Percentiles rank a stretch among this genome's conserved stretches.
Conservation (phyloP, 768 basidiomycete species). For the Dictyophora rubrovolvata region DNA sequence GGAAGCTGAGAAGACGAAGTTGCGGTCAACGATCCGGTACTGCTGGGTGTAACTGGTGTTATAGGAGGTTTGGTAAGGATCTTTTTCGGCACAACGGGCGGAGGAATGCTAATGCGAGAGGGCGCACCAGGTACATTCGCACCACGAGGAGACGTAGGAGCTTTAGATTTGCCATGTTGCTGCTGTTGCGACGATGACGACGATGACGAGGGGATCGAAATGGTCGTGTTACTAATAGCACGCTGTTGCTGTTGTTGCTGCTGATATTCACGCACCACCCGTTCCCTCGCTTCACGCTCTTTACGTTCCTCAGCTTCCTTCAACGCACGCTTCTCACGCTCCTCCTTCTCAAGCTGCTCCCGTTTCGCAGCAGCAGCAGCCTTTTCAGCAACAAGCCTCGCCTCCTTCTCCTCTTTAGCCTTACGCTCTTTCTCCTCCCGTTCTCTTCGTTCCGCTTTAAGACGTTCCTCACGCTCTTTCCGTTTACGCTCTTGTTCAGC, state of each 20-base stretch:
- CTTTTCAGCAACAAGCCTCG: conserved; percentile 39
- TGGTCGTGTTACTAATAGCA: background rate
- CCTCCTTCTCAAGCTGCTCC: conserved; percentile 47
- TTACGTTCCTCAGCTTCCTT: conserved; percentile 53
- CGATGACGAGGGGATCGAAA: background rate
- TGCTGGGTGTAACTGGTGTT: background rate
- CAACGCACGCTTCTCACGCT: conserved; percentile 42
- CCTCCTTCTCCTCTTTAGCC: conserved; percentile 55
- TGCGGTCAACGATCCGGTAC: background rate
- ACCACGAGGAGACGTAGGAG: conserved; percentile 5
- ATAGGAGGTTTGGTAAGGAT: conserved; percentile 7
- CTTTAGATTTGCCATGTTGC: no score
- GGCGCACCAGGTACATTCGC: background rate
- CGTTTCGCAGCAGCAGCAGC: conserved; percentile 23
- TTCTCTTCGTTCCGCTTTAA: conserved; percentile 37
- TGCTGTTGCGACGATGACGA: no score
- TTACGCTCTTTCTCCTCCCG: conserved; percentile 58
- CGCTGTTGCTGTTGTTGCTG: conserved; percentile 1
- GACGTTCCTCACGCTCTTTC: conserved; percentile 63
- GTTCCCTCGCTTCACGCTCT: conserved; percentile 22
- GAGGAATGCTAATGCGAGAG: background rate
- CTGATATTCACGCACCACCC: conserved; percentile 9
- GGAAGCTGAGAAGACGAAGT: background rate
- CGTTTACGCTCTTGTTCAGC: conserved; percentile 65
- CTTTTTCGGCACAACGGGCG: conserved; percentile 6